Base-by-base conservation (phyloP, 2,329 filamentous ascomycete genomes). In the Paracoccidioides brasiliensis region DNA sequence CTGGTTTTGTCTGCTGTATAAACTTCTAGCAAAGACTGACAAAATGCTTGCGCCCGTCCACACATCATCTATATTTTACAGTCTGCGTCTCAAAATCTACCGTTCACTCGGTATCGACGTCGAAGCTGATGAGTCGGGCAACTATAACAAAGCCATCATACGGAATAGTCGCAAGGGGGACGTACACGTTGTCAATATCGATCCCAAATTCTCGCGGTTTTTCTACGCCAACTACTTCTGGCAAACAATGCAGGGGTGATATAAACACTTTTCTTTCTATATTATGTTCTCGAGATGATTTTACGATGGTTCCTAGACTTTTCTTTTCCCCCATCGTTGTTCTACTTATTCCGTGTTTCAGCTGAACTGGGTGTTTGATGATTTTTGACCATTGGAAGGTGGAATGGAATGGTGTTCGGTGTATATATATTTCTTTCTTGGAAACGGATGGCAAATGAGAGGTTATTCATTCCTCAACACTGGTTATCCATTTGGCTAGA, bases 201-300 rank as follows among this genome's bases (percentile, higher is more conserved):
- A 97, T 64, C 84, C 86, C 64, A 95, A 93, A 74, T 90, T 95
- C 69, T 91, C 88, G 57, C 80, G 84, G 59, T 91, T 86, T 69
- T 96, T 94, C 67, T 95, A 96, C 66, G 88, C 90, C 28, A 94
- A 95, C 65, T 95, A 95, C 69, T 94, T 97, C 67, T 98, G 93
- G 93, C 80, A 89, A 65, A 91, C 84, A 35, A 77, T 96, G 69
- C 94, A 75, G 70, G 70, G 67, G 38, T 73, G 60, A 62, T 42
- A 46, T 52, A 9, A 50, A 37, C 9, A 3, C 9, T 37, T 22
- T 33, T 12, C 14, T 8, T 35, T 35, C n/a, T 38, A 12, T 12
- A 38, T 38, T n/a, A 4, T 44, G 8, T 15, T 12, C n/a, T 44
- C 7, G 37, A 38, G 7, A 12, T 38, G 37, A 38, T 8, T 38